These are phyloP conservation scores for Globisporangium carolinianum DNA, from an alignment of 352 stramenopile species.

Conservation along the genomic window DNA sequence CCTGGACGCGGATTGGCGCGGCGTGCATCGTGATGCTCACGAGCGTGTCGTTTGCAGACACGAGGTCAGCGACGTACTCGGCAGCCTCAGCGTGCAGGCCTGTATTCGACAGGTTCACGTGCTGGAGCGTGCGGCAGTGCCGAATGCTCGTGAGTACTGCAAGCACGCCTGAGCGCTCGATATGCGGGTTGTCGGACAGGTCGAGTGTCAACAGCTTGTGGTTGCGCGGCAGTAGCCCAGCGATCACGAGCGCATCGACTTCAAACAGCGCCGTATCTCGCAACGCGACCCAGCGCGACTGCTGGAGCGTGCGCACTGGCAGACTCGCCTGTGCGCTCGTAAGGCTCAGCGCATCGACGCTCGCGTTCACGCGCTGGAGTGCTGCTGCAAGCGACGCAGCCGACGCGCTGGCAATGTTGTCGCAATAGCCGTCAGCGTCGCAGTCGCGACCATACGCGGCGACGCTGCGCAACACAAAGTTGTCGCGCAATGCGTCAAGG, in stretches of 20 bases:
- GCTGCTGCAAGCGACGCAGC: constrained; percentile 36
- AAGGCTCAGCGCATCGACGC: constrained; percentile 35
- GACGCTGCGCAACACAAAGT: constrained; percentile 48
- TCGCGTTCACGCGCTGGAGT: constrained; percentile 43
- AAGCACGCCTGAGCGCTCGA: constrained; percentile 44
- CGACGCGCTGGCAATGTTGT: constrained; percentile 54
- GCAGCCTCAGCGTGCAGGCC: constrained; percentile 52
- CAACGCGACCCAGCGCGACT: constrained; percentile 52
- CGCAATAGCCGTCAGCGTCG: constrained; percentile 35
- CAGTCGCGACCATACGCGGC: constrained; percentile 45
- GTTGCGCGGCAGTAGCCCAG: constrained; percentile 51
- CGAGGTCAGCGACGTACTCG: constrained; percentile 47
- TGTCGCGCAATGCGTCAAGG: constrained; percentile 36
- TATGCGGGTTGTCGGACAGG: constrained; percentile 43
- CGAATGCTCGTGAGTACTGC: constrained; percentile 49
- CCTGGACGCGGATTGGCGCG: constrained; percentile 31
- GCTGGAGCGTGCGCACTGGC: constrained; percentile 53
- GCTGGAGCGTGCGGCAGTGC: constrained; percentile 40
- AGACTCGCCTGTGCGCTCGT: constrained; percentile 35
- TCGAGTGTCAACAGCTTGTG: constrained; percentile 51
- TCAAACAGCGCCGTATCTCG: constrained; percentile 30
- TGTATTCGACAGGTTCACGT: constrained; percentile 47
- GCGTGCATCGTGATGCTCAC: constrained; percentile 55
- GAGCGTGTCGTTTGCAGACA: constrained; percentile 53
- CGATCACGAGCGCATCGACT: constrained; percentile 56